Evolutionary conservation across 2,329 filamentous ascomycete genomes (phyloP).

Genomic region (Exophiala spinifera): DNA sequence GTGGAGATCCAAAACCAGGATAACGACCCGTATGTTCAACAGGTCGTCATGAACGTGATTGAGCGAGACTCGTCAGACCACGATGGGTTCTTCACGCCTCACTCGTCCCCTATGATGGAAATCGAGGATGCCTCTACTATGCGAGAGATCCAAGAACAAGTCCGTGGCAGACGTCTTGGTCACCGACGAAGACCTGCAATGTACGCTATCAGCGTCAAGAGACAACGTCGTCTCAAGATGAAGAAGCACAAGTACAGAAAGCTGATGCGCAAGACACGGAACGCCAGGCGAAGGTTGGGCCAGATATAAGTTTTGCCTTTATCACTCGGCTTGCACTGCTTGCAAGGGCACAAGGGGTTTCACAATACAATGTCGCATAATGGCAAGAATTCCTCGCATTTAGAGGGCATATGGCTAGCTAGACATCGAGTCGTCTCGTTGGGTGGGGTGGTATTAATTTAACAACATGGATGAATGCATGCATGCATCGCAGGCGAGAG

Average conservation of each 20-base stretch:
- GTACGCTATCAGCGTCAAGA: constrained; percentile 83
- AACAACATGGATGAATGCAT: too few relatives aligned
- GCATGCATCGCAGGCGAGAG: too few relatives aligned
- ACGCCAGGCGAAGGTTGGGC: constrained; percentile 79
- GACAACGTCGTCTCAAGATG: constrained; percentile 95
- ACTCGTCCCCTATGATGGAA: constrained; percentile 12
- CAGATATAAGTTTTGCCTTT: constrained; percentile 47
- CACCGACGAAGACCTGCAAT: constrained; percentile 50
- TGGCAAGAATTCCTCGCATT: background rate
- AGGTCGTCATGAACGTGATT: constrained; percentile 50
- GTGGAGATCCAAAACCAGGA: constrained; percentile 24
- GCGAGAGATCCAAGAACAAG: background rate
- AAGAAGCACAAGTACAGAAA: constrained; percentile 99
- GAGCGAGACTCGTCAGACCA: constrained; percentile 48
- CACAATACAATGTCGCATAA: too few relatives aligned
- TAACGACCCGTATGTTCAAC: constrained; percentile 28
- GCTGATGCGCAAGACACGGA: constrained; percentile 88
- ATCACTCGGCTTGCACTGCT: too few relatives aligned
- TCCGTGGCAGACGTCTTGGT: background rate
- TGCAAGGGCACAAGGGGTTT: too few relatives aligned
- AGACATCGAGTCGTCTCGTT: background rate
- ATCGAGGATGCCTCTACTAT: constrained; percentile 8
- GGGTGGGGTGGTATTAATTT: too few relatives aligned
- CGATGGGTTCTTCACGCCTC: constrained; percentile 48
- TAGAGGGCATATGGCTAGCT: too few relatives aligned